Percentiles rank a stretch among this genome's conserved stretches.
Evolutionary conservation across 2,329 filamentous ascomycete species (phyloP).

Genomic region (Phyllosticta paracitricarpa): DNA sequence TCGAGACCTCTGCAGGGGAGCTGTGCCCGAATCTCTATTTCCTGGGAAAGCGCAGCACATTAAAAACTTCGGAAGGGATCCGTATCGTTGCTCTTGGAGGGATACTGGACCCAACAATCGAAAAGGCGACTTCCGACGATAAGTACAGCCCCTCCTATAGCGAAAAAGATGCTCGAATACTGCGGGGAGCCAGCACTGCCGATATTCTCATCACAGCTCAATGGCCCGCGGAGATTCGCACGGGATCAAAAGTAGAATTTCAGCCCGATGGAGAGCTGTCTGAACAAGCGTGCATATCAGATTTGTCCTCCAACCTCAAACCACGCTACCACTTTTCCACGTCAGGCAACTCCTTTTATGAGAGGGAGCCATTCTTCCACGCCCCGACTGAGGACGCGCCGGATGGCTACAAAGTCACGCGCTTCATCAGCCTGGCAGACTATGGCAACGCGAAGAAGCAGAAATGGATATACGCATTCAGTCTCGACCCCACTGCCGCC

Average conservation of each 20-base stretch:
- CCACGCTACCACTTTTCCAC: conserved; percentile 86
- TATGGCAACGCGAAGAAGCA: conserved; percentile 68
- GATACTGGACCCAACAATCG: conserved; percentile 50
- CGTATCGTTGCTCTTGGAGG: conserved; percentile 83
- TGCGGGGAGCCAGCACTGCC: conserved; percentile 65
- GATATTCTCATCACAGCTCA: conserved; percentile 81
- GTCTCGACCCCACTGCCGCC: conserved; percentile 54
- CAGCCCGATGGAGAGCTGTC: conserved; percentile 40
- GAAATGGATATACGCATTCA: conserved; percentile 66
- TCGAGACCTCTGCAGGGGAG: conserved; percentile 58
- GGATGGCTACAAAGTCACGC: conserved; percentile 55
- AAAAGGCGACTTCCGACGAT: conserved; percentile 56
- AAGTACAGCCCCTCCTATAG: conserved; percentile 71
- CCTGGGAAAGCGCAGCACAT: conserved; percentile 74
- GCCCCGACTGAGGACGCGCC: conserved; percentile 37
- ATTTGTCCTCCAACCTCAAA: conserved; percentile 68
- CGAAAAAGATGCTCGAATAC: conserved; percentile 61
- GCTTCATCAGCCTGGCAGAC: conserved; percentile 81
- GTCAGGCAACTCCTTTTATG: conserved; percentile 64
- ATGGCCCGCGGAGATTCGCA: conserved; percentile 70
- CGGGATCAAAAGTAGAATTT: conserved; percentile 55
- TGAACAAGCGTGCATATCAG: conserved; percentile 59
- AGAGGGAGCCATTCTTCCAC: conserved; percentile 88
- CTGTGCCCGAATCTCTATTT: conserved; percentile 88
- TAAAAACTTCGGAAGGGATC: conserved; percentile 83